Evolutionary conservation across 768 basidiomycete species (phyloP).

Genomic region (Rhizopogon salebrosus): DNA sequence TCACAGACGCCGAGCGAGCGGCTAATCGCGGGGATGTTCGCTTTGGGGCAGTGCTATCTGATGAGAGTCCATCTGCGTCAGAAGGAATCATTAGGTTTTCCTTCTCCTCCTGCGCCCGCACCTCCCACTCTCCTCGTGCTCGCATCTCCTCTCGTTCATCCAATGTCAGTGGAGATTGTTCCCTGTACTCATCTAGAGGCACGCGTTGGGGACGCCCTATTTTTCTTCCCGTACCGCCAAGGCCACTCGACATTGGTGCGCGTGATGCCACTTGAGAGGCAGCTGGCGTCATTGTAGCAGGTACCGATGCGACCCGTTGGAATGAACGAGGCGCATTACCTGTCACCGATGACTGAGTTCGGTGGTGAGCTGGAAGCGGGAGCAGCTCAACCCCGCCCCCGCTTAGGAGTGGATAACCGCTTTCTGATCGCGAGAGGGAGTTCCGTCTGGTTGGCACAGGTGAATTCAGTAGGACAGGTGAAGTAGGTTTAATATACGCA

Average conservation of each 20-base stretch:
- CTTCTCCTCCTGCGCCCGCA: constrained; percentile 32
- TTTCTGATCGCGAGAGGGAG: constrained; percentile 66
- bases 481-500: constrained; percentile 21
- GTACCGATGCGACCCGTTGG: constrained; percentile 62
- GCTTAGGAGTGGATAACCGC: constrained; percentile 43
- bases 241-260: constrained; percentile 26
- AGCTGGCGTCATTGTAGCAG: constrained; percentile 32
- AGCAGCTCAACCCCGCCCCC: constrained; percentile 8
- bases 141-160: constrained; percentile 31
- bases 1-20: constrained; percentile 27
- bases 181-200: constrained; percentile 32
- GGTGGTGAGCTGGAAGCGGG: constrained; percentile 26
- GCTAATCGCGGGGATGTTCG: constrained; percentile 23
- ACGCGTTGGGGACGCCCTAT: constrained; percentile 31
- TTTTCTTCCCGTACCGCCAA: constrained; percentile 30
- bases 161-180: constrained; percentile 17
- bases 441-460: constrained; percentile 36
- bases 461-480: constrained; percentile 33
- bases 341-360: constrained; percentile 19
- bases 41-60: constrained; percentile 16
- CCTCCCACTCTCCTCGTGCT: constrained; percentile 25
- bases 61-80: constrained; percentile 19
- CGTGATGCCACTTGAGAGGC: constrained; percentile 21
- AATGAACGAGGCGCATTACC: constrained; percentile 43
- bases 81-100: constrained; percentile 31